A percentile compares a stretch with the other conserved stretches of the same genome.
phyloP scores from a whole-genome alignment of 1,284 basidiomycete species.

The Melampsora larici-populina region DNA sequence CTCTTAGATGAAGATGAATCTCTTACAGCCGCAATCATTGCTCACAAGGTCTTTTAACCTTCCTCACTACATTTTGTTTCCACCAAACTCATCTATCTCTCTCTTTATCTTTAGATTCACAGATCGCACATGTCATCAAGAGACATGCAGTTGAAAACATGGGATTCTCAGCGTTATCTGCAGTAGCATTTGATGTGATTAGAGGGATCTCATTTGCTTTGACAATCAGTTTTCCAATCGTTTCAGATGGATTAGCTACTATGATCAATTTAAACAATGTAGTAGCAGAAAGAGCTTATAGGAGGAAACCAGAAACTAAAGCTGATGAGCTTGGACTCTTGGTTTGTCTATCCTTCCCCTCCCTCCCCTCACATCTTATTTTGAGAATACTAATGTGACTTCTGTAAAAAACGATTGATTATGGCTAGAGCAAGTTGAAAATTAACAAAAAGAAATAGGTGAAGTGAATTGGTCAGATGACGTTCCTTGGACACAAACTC shows the following conservation, averaged over 20 bases:
- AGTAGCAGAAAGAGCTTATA: slow-evolving; percentile 58
- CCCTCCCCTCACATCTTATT: not conserved
- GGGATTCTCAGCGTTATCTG: slow-evolving; percentile 56
- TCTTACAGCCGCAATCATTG: slow-evolving; percentile 57
- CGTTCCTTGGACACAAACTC: slow-evolving; percentile 57
- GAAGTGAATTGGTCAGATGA: slow-evolving; percentile 50
- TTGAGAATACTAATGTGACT: not conserved
- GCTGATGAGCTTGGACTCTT: slow-evolving; percentile 59
- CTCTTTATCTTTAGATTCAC: not conserved
- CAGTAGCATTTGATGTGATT: slow-evolving; percentile 59
- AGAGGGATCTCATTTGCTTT: slow-evolving; percentile 58
- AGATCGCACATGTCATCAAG: slow-evolving; percentile 56
- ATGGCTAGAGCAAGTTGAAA: slow-evolving; percentile 58
- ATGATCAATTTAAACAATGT: slow-evolving; percentile 59
- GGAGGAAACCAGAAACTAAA: slow-evolving; percentile 59
- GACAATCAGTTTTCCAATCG: slow-evolving; percentile 55
- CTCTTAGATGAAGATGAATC: slow-evolving; percentile 56
- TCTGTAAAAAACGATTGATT: slow-evolving; percentile 47
- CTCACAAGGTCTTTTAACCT: slow-evolving; percentile 55
- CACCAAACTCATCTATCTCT: slow-evolving; percentile 21
- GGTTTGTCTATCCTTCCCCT: slow-evolving; percentile 48
- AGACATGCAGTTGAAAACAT: slow-evolving; percentile 59
- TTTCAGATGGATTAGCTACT: slow-evolving; percentile 57
- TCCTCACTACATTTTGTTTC: not conserved
- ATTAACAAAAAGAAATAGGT: slow-evolving; percentile 51